phyloP scores from a whole-genome alignment of 768 basidiomycete species.

The Cyclocybe aegerita region DNA sequence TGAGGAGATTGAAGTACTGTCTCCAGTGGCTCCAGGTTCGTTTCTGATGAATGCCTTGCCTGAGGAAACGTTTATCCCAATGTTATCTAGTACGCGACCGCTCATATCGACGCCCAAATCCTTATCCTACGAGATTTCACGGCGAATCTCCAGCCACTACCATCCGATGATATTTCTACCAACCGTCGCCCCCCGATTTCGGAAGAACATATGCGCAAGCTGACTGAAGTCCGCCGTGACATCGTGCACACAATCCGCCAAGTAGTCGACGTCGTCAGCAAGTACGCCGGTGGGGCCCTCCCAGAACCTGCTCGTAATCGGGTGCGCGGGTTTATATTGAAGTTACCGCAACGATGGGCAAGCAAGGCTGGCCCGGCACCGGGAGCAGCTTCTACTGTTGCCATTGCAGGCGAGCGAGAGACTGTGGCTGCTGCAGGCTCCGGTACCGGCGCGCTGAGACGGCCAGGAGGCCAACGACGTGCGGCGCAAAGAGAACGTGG shows the following conservation, averaged over 20 bases:
- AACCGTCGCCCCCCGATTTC: slow-evolving; percentile 15
- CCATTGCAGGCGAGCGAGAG: slow-evolving; percentile 17
- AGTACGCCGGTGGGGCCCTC: slow-evolving; percentile 82
- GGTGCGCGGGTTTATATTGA: slow-evolving; percentile 19
- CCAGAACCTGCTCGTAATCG: slow-evolving; percentile 58
- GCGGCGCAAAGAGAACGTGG: slow-evolving; percentile 40
- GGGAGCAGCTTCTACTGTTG: not conserved
- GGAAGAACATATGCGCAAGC: slow-evolving; percentile 46
- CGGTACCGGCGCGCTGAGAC: slow-evolving; percentile 29
- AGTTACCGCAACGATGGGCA: slow-evolving; percentile 20
- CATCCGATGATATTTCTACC: slow-evolving; percentile 24
- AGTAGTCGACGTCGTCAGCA: slow-evolving; percentile 85
- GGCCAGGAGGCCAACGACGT: slow-evolving; percentile 27
- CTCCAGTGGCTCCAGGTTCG: slow-evolving; percentile 84
- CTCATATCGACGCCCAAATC: slow-evolving; percentile 86
- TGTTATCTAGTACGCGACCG: slow-evolving; percentile 70
- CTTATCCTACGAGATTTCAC: slow-evolving; percentile 83
- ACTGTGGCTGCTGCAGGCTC: slow-evolving; percentile 35
- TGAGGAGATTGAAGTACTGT: slow-evolving; percentile 83
- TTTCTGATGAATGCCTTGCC: slow-evolving; percentile 9
- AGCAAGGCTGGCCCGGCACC: slow-evolving; percentile 3
- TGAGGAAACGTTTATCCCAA: not conserved
- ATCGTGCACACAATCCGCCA: slow-evolving; percentile 88
- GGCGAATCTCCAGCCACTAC: slow-evolving; percentile 58
- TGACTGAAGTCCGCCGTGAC: slow-evolving; percentile 73